Base-by-base conservation (phyloP, 2,329 filamentous ascomycete genomes). In the Cercospora beticola region DNA sequence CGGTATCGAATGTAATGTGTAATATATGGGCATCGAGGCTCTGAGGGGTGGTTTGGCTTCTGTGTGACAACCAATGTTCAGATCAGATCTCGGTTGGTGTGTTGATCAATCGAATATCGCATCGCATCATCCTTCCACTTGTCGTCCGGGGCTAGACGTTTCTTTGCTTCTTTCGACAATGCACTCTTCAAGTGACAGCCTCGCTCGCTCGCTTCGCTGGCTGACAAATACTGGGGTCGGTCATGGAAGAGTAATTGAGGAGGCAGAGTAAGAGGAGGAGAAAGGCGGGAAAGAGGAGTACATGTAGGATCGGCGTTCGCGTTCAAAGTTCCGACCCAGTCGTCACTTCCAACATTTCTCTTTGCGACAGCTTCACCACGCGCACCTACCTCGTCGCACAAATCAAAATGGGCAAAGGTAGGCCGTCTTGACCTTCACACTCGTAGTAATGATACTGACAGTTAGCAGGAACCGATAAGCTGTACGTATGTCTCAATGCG, bases 401-500 rank as follows among this genome's bases (percentile, higher is more conserved):
- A 18, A 18, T 64, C 64, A 58, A 31, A 28, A 72, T 72, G 70
- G 70, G 70, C 61, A 72, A 72, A 72, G 70, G 70, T 71, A 40
- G 65, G 70, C 64, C 57, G 65, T 18, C 56, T n/a, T 23, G 23
- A 7, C 5, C 12, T 33, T 33, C 1, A 10, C 4, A 5, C 18
- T 36, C n/a, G 36, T 30, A 12, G 28, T 10, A 14, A 18, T 28
- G 18, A 49, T 66, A 64, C 73, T 74, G 52, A 74, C 63, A 61
- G 36, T 46, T 67, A 30, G 31, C 56, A 78, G 78, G 78, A 63
- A 80, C 78, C 33, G 78, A 80, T 71, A 80, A 80, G 74, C 72
- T 80, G 76, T 80, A 80, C 77, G 78, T 79, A 76, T 65, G 78
- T 79, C 73, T 68, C 70, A 46, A 67, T 64, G 58, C 67, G 60